These are phyloP conservation scores for Diaporthe ilicicola DNA, from an alignment of 2,329 filamentous ascomycete genomes.

Conservation along the genomic window DNA sequence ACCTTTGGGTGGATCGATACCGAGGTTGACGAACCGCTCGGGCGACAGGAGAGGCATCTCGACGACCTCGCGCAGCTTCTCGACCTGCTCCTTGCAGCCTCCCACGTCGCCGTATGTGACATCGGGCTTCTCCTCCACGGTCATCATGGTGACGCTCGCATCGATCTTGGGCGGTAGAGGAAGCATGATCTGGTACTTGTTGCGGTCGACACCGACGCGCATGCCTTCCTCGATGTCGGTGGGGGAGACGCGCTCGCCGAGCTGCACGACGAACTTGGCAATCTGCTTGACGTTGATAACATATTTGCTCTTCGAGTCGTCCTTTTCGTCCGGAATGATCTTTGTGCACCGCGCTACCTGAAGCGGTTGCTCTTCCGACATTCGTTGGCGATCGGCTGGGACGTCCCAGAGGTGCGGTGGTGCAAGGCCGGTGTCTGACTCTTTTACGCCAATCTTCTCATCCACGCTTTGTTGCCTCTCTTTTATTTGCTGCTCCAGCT, in stretches of 20 bases:
- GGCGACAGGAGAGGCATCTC: constrained; percentile 98
- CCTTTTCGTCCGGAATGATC: constrained; percentile 97
- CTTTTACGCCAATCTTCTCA: constrained; percentile 96
- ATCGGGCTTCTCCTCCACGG: constrained; percentile 98
- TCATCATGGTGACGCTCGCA: constrained; percentile 99
- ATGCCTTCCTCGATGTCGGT: constrained; percentile 99
- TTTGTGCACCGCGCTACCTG: constrained; percentile 99
- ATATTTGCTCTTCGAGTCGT: constrained; percentile 98
- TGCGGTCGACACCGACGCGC: constrained; percentile 96
- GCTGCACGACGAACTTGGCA: constrained; percentile 97
- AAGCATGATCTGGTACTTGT: constrained; percentile 99
- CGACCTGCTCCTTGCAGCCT: constrained; percentile 99
- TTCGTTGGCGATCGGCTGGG: constrained; percentile 95
- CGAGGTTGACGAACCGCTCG: constrained; percentile 97
- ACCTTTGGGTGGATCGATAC: constrained; percentile 98
- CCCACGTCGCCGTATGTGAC: constrained; percentile 99
- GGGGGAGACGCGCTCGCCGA: constrained; percentile 94
- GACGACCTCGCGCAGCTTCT: constrained; percentile 97
- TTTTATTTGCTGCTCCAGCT: constrained; percentile 99
- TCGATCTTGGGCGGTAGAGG: constrained; percentile 98
- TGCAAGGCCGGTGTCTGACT: constrained; percentile 97
- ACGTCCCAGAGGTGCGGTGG: constrained; percentile 99
- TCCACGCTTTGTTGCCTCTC: constrained; percentile 98
- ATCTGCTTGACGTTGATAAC: constrained; percentile 99
- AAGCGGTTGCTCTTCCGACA: constrained; percentile 97